Conservation (phyloP, 2,329 filamentous ascomycete species). For the Metarhizium humberi region DNA sequence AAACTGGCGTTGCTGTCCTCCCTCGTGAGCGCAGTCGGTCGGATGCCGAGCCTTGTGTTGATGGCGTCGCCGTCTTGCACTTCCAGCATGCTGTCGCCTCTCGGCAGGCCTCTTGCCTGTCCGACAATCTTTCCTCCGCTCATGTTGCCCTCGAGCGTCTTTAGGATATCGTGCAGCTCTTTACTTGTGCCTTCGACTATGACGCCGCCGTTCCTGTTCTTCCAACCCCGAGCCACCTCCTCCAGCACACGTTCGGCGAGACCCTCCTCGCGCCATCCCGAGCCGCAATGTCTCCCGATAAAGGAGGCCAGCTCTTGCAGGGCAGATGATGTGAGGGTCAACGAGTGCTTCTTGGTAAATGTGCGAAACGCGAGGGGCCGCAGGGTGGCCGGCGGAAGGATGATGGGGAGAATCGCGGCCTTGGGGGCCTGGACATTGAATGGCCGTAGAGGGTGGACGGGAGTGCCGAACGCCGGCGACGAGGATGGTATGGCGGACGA, state of each 20-base stretch:
- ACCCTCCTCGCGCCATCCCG: slow-evolving; percentile 92
- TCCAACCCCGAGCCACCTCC: slow-evolving; percentile 86
- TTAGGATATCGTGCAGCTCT: slow-evolving; percentile 73
- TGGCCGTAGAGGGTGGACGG: slow-evolving; percentile 66
- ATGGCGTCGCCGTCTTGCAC: slow-evolving; percentile 40
- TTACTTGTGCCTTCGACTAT: slow-evolving; percentile 78
- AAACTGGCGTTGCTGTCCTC: slow-evolving; percentile 61
- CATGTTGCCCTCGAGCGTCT: slow-evolving; percentile 80
- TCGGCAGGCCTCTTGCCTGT: slow-evolving; percentile 38
- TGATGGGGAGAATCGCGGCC: slow-evolving; percentile 71
- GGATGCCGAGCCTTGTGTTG: slow-evolving; percentile 47
- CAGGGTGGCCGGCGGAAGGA: slow-evolving; percentile 78
- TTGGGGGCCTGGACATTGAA: slow-evolving; percentile 44
- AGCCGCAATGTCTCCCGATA: slow-evolving; percentile 87
- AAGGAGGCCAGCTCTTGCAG: slow-evolving; percentile 79
- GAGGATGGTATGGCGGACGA: slow-evolving; percentile 70
- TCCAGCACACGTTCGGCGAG: slow-evolving; percentile 87
- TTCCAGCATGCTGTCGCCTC: slow-evolving; percentile 55
- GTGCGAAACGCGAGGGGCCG: slow-evolving; percentile 88
- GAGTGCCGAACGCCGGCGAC: slow-evolving; percentile 83
- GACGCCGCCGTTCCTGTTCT: slow-evolving; percentile 76
- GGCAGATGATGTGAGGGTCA: slow-evolving; percentile 82
- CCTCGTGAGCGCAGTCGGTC: slow-evolving; percentile 34
- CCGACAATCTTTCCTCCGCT: slow-evolving; percentile 63
- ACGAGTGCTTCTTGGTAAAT: slow-evolving; percentile 94